Base-by-base conservation (phyloP, 345 rosid species). In the Acer yangbiense region DNA sequence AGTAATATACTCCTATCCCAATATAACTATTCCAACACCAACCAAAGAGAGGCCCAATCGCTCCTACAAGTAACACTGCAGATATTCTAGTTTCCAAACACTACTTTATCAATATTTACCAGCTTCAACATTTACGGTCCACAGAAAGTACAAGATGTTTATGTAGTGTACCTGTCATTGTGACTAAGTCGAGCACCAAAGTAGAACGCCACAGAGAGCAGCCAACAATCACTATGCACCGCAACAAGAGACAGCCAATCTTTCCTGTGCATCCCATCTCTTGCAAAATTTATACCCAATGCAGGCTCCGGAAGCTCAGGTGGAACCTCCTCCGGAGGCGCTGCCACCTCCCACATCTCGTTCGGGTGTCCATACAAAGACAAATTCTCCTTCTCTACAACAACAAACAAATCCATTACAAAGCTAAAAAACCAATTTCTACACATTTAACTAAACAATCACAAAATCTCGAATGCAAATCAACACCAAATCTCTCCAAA, bases 301-400 rank as follows among this genome's bases (percentile, higher is more conserved):
- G 92, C 93, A 17, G 96, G 98, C 88, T 91, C 96, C n/a, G 96
- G 92, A 9, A 91, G 91, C 89, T 91, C 94, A 0, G 94, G 92
- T 5, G 94, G 98, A 63, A 93, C 93, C 85, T 93, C 96, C 76
- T 91, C 92, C 1, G 94, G 91, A 0, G 97, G 93, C 25, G 89
- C 82, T 61, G 87, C 85, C 74, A 93, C 96, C 83, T 93, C 98
- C 98, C 98, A 93, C 27, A 86, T 79, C 80, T 88, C 98, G 65
- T 90, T 89, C 12, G 98, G 89, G 60, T 89, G 89, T 75, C 95
- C 95, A 74, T 93, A 93, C 71, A 91, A 80, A 81, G 95, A 93
- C 73, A 91, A 75, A 79, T 91, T 91, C 87, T 93, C 95, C 92
- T 87, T 93, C 35, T 93, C 97, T 91, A 57, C 48, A 18, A 39